phyloP scores from a whole-genome alignment of 495 filamentous ascomycete species.

The Hyaloscypha hepaticicola region DNA sequence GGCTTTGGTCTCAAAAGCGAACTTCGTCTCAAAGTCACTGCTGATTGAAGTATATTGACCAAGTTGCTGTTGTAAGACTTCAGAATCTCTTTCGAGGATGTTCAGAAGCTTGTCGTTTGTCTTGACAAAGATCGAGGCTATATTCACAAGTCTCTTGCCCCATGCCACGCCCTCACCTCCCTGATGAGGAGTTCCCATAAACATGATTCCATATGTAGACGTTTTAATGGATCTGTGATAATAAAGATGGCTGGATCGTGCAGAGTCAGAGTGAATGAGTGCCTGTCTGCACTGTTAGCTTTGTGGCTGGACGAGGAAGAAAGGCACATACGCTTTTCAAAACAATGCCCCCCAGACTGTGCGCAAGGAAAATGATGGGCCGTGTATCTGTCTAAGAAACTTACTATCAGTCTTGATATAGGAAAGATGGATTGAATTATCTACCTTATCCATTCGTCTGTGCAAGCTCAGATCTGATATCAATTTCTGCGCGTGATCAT shows the following conservation, averaged over 20 bases:
- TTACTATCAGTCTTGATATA: background rate
- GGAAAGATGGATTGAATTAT: slow-evolving; percentile 2
- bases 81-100: slow-evolving; percentile 37
- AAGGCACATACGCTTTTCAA: slow-evolving; percentile 22
- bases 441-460: slow-evolving; percentile 22
- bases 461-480: slow-evolving; percentile 26
- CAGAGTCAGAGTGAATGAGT: slow-evolving; percentile 56
- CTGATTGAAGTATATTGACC: slow-evolving; percentile 36
- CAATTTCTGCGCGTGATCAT: slow-evolving; percentile 27
- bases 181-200: slow-evolving; percentile 65
- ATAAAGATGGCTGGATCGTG: slow-evolving; percentile 52
- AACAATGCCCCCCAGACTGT: slow-evolving; percentile 67
- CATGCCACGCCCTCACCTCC: slow-evolving; percentile 31
- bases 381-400: slow-evolving; percentile 37
- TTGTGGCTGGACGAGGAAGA: slow-evolving; percentile 3
- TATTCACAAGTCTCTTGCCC: slow-evolving; percentile 33
- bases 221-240: slow-evolving; percentile 63
- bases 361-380: slow-evolving; percentile 67
- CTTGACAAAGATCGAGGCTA: slow-evolving; percentile 35
- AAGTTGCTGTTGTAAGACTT: slow-evolving; percentile 37
- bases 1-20: slow-evolving; percentile 32
- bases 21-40: slow-evolving; percentile 35
- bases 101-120: slow-evolving; percentile 33
- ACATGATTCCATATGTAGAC: slow-evolving; percentile 68
- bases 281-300: slow-evolving; percentile 36